Evolutionary conservation across 495 filamentous ascomycete genomes (phyloP).

Genomic region (Podospora bellae-mahoneyi): DNA sequence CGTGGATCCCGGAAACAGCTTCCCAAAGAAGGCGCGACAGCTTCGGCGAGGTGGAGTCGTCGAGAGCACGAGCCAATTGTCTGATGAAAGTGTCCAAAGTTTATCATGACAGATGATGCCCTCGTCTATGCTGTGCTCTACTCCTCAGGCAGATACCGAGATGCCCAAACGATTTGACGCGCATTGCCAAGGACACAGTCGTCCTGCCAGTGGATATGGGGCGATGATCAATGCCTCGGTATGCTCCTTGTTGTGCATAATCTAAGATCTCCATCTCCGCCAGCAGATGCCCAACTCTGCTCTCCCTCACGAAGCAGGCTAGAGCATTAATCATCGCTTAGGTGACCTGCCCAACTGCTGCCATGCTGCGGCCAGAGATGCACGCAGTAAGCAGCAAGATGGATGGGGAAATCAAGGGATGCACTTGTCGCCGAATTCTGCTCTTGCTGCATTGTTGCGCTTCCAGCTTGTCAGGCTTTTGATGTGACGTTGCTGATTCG

Average conservation of each 20-base stretch:
- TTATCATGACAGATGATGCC: background rate
- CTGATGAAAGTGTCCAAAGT: background rate
- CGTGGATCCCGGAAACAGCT: background rate
- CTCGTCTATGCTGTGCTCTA: background rate
- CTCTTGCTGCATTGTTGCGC: background rate
- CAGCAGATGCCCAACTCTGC: background rate
- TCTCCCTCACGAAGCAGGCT: background rate
- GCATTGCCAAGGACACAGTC: no score
- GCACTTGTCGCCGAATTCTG: background rate
- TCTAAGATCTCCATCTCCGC: background rate
- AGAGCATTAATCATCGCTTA: background rate
- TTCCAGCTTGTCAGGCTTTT: background rate
- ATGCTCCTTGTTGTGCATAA: background rate
- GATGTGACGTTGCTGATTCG: background rate
- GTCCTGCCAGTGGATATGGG: no score
- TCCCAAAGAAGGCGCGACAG: background rate
- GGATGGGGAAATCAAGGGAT: background rate
- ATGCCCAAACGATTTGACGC: background rate
- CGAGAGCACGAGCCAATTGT: background rate
- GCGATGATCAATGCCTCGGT: background rate
- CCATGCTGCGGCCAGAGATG: background rate
- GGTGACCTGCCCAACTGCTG: background rate
- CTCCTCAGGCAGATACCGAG: background rate
- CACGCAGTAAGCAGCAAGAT: background rate
- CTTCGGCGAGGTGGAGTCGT: background rate